Evolutionary conservation across 2,329 filamentous ascomycete species (phyloP).

Genomic region (Dothideomycetes sp.): DNA sequence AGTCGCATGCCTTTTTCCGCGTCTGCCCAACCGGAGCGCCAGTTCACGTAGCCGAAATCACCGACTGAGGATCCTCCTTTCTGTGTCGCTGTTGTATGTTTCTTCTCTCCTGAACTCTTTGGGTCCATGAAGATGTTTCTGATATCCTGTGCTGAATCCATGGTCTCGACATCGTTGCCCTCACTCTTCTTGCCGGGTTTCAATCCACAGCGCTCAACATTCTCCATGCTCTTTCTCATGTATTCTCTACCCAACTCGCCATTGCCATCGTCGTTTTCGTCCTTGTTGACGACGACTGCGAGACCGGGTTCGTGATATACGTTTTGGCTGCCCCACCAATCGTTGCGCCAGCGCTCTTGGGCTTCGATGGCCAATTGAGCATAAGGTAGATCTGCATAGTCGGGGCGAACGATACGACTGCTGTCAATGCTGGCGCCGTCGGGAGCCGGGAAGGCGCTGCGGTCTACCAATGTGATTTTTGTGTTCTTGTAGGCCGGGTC

Average conservation of each 20-base stretch:
- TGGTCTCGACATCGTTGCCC: conserved; percentile 28
- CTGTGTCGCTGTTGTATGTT: not conserved
- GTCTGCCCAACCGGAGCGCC: conserved; percentile 69
- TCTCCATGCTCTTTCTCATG: conserved; percentile 51
- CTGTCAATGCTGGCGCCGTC: conserved; percentile 45
- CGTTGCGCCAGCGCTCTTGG: conserved; percentile 59
- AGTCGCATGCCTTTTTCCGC: conserved; percentile 62
- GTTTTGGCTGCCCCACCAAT: conserved; percentile 47
- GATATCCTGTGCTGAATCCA: conserved; percentile 32
- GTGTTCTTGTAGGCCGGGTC: conserved; percentile 45
- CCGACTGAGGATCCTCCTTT: conserved; percentile 25
- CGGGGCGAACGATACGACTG: conserved; percentile 56
- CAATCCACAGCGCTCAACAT: conserved; percentile 46
- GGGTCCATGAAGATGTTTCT: conserved; percentile 28
- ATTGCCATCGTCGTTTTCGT: conserved; percentile 25
- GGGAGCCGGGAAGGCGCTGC: conserved; percentile 48
- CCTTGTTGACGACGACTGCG: conserved; percentile 47
- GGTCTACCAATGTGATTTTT: conserved; percentile 50
- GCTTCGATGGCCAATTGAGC: conserved; percentile 62
- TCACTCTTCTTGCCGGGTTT: conserved; percentile 28
- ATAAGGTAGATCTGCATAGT: conserved; percentile 77
- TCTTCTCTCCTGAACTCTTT: not conserved
- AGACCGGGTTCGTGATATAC: conserved; percentile 65
- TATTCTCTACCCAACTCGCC: conserved; percentile 41
- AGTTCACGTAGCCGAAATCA: conserved; percentile 59